Percentiles rank a stretch among this genome's conserved stretches.
Conservation (phyloP, 2,329 filamentous ascomycete species). For the Talaromyces sp. region DNA sequence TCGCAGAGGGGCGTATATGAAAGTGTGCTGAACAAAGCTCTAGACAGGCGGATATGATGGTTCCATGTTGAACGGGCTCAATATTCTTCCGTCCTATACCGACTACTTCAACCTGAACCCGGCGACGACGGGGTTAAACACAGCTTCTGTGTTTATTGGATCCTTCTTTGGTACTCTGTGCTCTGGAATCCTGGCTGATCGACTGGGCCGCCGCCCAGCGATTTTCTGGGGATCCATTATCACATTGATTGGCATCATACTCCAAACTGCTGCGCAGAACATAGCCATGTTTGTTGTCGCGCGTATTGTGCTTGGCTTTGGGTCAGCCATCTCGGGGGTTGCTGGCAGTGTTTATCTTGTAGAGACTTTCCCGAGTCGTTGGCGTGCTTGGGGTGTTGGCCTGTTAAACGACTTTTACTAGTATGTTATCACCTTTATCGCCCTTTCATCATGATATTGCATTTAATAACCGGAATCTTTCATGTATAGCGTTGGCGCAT, state of each 20-base stretch:
- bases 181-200: conserved; percentile 72
- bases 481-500: conserved; percentile 25
- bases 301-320: conserved; percentile 69
- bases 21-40: neutral
- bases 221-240: conserved; percentile 66
- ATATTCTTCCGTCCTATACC: conserved; percentile 54
- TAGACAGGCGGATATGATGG: conserved; percentile 38
- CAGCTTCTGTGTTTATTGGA: conserved; percentile 60
- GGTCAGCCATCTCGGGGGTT: conserved; percentile 43
- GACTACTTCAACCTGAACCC: conserved; percentile 54
- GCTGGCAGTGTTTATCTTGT: conserved; percentile 47
- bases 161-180: conserved; percentile 76
- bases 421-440: conserved; percentile 5
- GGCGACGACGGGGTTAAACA: conserved; percentile 52
- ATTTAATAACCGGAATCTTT: neutral
- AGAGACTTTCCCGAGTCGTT: conserved; percentile 46
- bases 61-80: conserved; percentile 54
- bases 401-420: conserved; percentile 36
- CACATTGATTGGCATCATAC: conserved; percentile 63
- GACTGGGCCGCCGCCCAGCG: conserved; percentile 60
- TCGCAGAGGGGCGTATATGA: neutral
- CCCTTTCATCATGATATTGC: neutral
- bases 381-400: conserved; percentile 43
- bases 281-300: conserved; percentile 65
- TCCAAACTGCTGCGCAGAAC: conserved; percentile 58